These are phyloP conservation scores for Zanthoxylum bungeanum DNA, from an alignment of 345 rosid species.

Conservation along the genomic window DNA sequence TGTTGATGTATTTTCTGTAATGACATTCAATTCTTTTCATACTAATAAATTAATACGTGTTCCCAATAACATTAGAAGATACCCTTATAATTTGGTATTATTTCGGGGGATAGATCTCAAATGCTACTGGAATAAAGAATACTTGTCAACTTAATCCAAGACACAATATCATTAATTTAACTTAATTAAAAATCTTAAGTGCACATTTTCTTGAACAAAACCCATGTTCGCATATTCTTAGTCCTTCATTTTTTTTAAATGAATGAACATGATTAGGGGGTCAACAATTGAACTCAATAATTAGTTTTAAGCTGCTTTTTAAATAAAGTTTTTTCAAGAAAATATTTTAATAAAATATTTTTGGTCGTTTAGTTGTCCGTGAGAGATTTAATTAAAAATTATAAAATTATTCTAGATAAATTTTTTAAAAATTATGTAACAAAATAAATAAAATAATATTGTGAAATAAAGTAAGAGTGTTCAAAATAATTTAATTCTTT, in stretches of 20 bases:
- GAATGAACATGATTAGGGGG: slow-evolving; percentile 10
- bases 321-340: too few relatives aligned
- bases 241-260: not conserved
- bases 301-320: too few relatives aligned
- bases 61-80: not conserved
- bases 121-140: not conserved
- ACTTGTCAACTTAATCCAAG: slow-evolving; percentile 10
- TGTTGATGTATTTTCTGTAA: not conserved
- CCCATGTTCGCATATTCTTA: slow-evolving; percentile 8
- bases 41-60: too few relatives aligned
- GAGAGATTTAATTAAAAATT: too few relatives aligned
- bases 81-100: not conserved
- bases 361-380: too few relatives aligned
- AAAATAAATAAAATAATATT: too few relatives aligned
- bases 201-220: not conserved
- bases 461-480: too few relatives aligned
- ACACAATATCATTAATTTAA: not conserved
- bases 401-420: too few relatives aligned
- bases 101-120: not conserved
- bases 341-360: too few relatives aligned
- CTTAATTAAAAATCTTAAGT: not conserved
- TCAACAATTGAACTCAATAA: not conserved
- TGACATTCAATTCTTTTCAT: not conserved
- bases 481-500: too few relatives aligned
- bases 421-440: too few relatives aligned